Base-by-base conservation (phyloP, 345 rosid genomes). In the Rhodomyrtus tomentosa region DNA sequence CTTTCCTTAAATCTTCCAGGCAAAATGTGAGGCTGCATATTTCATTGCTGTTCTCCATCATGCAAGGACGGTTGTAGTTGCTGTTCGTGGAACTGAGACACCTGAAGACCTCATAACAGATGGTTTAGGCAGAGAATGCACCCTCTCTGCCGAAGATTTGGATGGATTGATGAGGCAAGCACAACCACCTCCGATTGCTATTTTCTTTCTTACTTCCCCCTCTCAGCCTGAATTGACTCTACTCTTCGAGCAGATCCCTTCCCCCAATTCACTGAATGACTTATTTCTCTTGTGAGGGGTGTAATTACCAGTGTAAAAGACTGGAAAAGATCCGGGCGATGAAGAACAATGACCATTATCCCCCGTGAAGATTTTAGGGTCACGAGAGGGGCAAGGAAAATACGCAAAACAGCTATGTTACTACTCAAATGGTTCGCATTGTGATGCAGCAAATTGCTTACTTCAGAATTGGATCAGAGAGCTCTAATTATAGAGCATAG, bases 91-190 rank as follows among this genome's bases (percentile, higher is more conserved):
- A 90, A 96, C 98, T 55, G 98, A 96, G 92, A 93, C 98, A 48
- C 94, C 96, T 38, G 99, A 96, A 89, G 99, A 96, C 87, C 98
- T 96, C 88, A 94, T 96, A 86, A 96, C 94, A 38, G 99, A 96
- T 87, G 98, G 98, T 81, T 92, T 95, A 87, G 96, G 98, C 72
- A 91, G 86, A 87, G 98, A 93, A 10, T 89, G 94, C 85, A 86
- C 90, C 49, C 93, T 96, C 79, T 89, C 93, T 54, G 58, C 50
- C 42, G 92, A 91, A 87, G 98, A 96, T 88, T 90, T 96, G 89
- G 95, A 91, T 84, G 98, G 99, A 16, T 83, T 96, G 85, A 88
- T 91, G 86, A 93, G 92, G 99, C 87, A 87, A 83, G 93, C 87
- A 68, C 79, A 68, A 68, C 45, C 87, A 88, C 59, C 84, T 83